Conservation (phyloP, 2,329 filamentous ascomycete genomes). For the Nemania abortiva region DNA sequence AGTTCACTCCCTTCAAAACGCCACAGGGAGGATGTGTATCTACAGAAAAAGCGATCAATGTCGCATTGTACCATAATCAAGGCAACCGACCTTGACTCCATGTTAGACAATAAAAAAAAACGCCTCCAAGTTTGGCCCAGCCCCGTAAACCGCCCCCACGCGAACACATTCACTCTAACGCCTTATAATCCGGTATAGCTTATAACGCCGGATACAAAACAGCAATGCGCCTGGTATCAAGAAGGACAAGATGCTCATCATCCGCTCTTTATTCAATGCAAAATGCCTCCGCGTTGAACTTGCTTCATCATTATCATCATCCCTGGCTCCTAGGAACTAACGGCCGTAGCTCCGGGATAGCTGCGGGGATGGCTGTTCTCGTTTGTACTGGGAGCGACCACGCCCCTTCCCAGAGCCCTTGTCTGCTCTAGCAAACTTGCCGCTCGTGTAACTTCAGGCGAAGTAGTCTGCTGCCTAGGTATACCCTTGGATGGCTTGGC, state of each 20-base stretch:
- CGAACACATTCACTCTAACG: slow-evolving; percentile 30
- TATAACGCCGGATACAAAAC: slow-evolving; percentile 48
- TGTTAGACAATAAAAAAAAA: slow-evolving; percentile 35
- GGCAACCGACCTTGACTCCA: slow-evolving; percentile 35
- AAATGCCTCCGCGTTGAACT: slow-evolving; percentile 20
- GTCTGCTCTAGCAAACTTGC: slow-evolving; percentile 52
- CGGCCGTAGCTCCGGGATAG: slow-evolving; percentile 41
- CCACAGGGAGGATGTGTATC: slow-evolving; percentile 37
- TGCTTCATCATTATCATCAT: slow-evolving; percentile 18
- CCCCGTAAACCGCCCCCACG: background rate
- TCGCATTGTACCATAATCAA: slow-evolving; percentile 44
- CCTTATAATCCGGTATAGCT: slow-evolving; percentile 36
- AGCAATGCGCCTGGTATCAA: slow-evolving; percentile 44
- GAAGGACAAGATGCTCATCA: slow-evolving; percentile 41
- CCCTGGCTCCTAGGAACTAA: slow-evolving; percentile 24
- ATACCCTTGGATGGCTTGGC: slow-evolving; percentile 44
- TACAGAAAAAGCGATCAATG: slow-evolving; percentile 37
- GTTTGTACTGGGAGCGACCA: slow-evolving; percentile 47
- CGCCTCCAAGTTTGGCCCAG: slow-evolving; percentile 18
- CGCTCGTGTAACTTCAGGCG: slow-evolving; percentile 59
- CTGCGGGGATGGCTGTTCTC: slow-evolving; percentile 51
- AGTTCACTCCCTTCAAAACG: slow-evolving; percentile 37
- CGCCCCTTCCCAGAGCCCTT: slow-evolving; percentile 47
- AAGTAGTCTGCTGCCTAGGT: slow-evolving; percentile 53
- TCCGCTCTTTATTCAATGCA: slow-evolving; percentile 45